phyloP scores from a whole-genome alignment of 1,284 basidiomycete species.

The Leccinum cinnamomeum region DNA sequence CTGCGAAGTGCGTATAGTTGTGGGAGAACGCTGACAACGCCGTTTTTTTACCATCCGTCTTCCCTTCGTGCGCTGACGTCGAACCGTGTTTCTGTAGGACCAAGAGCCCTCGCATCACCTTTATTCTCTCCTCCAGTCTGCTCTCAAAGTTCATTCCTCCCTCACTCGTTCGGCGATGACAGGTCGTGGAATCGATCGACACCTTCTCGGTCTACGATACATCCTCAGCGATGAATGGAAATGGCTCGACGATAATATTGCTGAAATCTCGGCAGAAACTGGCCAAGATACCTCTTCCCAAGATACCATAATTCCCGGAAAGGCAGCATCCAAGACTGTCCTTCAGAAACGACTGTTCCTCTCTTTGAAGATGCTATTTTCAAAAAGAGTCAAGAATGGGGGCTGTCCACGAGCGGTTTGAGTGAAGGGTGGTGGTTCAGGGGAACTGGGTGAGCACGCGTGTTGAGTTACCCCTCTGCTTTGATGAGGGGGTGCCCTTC shows the following conservation, averaged over 20 bases:
- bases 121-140: slow-evolving; percentile 50
- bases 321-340: not conserved
- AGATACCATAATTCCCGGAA: slow-evolving; percentile 24
- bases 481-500: not conserved
- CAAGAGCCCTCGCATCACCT: slow-evolving; percentile 22
- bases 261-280: slow-evolving; percentile 1
- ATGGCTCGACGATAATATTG: slow-evolving; percentile 26
- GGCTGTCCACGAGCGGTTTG: slow-evolving; percentile 88
- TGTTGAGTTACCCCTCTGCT: not conserved
- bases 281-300: slow-evolving; percentile 7
- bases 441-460: slow-evolving; percentile 76
- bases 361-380: slow-evolving; percentile 85
- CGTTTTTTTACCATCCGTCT: not conserved
- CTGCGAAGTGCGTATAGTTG: slow-evolving; percentile 16
- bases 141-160: slow-evolving; percentile 71
- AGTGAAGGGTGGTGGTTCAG: slow-evolving; percentile 86
- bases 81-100: not conserved
- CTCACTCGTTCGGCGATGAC: slow-evolving; percentile 81
- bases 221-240: slow-evolving; percentile 50
- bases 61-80: not conserved
- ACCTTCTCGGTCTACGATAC: slow-evolving; percentile 83
- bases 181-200: slow-evolving; percentile 89
- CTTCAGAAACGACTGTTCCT: slow-evolving; percentile 34
- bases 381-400: slow-evolving; percentile 81
- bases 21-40: not conserved